Conservation (phyloP, 768 basidiomycete genomes). For the Tulasnella sp. region DNA sequence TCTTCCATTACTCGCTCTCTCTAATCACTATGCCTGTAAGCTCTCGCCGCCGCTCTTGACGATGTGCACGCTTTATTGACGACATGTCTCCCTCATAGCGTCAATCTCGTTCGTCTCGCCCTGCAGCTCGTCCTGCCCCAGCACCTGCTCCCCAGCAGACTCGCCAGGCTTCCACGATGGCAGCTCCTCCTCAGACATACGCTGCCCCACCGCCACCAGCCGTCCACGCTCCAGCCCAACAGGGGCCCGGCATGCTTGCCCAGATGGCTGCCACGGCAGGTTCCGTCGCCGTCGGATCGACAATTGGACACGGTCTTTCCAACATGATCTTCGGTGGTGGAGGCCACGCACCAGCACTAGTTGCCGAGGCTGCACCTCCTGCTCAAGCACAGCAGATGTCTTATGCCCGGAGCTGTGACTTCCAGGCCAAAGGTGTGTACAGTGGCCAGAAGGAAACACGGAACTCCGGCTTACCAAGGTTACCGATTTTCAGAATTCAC, state of each 20-base stretch:
- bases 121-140: constrained; percentile 39
- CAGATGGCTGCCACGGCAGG: constrained; percentile 90
- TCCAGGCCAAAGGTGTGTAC: constrained; percentile 67
- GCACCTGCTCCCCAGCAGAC: constrained; percentile 36
- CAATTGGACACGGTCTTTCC: constrained; percentile 84
- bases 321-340: constrained; percentile 81
- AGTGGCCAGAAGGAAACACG: neutral
- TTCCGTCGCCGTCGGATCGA: constrained; percentile 80
- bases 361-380: constrained; percentile 38
- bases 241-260: constrained; percentile 62
- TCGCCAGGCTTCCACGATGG: constrained; percentile 23
- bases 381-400: constrained; percentile 37
- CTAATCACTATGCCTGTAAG: constrained; percentile 44
- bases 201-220: constrained; percentile 5
- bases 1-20: constrained; percentile 3
- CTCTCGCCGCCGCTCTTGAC: constrained; percentile 17
- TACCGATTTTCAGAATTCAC: constrained; percentile 55
- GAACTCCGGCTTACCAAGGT: neutral
- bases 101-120: constrained; percentile 67
- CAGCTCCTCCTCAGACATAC: constrained; percentile 16
- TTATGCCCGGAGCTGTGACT: constrained; percentile 52
- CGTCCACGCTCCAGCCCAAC: neutral
- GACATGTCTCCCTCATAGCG: constrained; percentile 40
- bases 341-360: constrained; percentile 33
- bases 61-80: neutral